A percentile compares a stretch with the other conserved stretches of the same genome.
Conservation (phyloP, 164 flowering plant species). For the Umbilicus rupestris region DNA sequence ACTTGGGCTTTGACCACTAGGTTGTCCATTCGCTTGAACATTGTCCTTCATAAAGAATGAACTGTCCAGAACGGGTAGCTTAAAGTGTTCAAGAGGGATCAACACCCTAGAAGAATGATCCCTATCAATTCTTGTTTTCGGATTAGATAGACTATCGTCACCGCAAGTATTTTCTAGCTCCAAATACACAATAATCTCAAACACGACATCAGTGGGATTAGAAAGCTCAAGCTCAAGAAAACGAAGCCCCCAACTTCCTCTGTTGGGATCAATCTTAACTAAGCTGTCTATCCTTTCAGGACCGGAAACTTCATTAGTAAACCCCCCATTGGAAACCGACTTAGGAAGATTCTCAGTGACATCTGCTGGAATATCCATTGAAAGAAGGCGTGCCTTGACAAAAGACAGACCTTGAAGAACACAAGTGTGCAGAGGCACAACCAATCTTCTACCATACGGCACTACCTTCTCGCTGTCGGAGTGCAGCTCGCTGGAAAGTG, state of each 20-base stretch:
- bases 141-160: slow-evolving; percentile 34
- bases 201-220: slow-evolving; percentile 92
- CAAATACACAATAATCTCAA: slow-evolving; percentile 78
- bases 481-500: slow-evolving; percentile 33
- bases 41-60: slow-evolving; percentile 59
- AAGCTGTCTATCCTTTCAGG: slow-evolving; percentile 41
- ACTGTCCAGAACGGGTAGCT: slow-evolving; percentile 83
- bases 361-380: slow-evolving; percentile 98
- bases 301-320: slow-evolving; percentile 18
- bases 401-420: slow-evolving; percentile 88
- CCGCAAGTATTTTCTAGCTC: slow-evolving; percentile 44
- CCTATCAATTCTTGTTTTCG: slow-evolving; percentile 88
- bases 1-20: slow-evolving; percentile 28
- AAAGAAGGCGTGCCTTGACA: slow-evolving; percentile 86
- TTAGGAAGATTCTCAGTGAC: slow-evolving; percentile 56
- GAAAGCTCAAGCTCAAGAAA: slow-evolving; percentile 93
- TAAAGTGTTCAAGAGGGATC: slow-evolving; percentile 93
- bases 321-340: slow-evolving; percentile 20
- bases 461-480: slow-evolving; percentile 26
- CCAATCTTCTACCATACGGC: slow-evolving; percentile 87
- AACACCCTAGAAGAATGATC: slow-evolving; percentile 89
- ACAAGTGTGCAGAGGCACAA: slow-evolving; percentile 78
- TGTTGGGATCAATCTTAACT: slow-evolving; percentile 83
- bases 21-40: slow-evolving; percentile 25
- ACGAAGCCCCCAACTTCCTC: slow-evolving; percentile 98